A percentile compares a stretch with the other conserved stretches of the same genome.
These are phyloP conservation scores for Logfia minima DNA, from an alignment of 129 eudicot species.

Conservation along the genomic window DNA sequence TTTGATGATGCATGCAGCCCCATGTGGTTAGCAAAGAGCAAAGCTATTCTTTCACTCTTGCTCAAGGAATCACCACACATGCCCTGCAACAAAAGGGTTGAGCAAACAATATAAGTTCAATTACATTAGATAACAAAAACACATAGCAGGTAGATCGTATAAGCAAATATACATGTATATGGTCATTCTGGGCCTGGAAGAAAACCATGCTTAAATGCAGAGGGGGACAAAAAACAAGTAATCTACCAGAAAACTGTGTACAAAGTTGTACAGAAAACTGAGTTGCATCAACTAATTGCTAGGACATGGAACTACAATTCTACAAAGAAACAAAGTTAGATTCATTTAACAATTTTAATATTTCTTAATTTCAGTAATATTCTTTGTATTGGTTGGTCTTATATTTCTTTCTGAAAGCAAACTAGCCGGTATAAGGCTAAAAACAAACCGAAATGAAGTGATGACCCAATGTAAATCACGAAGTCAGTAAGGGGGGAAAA, in stretches of 20 bases:
- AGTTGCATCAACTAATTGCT: not conserved
- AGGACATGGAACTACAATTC: not conserved
- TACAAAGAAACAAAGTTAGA: not conserved
- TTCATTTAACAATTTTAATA: not conserved
- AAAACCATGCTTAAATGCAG: not conserved
- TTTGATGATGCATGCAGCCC: not conserved
- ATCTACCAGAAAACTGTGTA: too few species aligned
- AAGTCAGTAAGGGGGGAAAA: not conserved
- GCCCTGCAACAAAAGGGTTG: not conserved
- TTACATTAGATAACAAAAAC: not conserved
- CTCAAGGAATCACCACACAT: conserved; percentile 1
- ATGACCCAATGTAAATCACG: not conserved
- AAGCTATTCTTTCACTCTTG: not conserved
- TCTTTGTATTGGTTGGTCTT: not conserved
- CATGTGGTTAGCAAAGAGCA: conserved; percentile 6
- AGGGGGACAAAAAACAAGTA: not conserved
- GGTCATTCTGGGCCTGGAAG: not conserved
- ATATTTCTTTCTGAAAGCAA: not conserved
- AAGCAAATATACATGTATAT: not conserved
- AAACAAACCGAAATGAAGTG: not conserved
- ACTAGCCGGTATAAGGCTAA: not conserved
- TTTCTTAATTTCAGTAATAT: not conserved
- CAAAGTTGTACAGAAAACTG: too few species aligned
- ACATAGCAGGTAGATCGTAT: not conserved
- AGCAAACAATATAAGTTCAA: not conserved